These are phyloP conservation scores for Tremella yokohamensis DNA, from an alignment of 768 basidiomycete species.

Conservation along the genomic window DNA sequence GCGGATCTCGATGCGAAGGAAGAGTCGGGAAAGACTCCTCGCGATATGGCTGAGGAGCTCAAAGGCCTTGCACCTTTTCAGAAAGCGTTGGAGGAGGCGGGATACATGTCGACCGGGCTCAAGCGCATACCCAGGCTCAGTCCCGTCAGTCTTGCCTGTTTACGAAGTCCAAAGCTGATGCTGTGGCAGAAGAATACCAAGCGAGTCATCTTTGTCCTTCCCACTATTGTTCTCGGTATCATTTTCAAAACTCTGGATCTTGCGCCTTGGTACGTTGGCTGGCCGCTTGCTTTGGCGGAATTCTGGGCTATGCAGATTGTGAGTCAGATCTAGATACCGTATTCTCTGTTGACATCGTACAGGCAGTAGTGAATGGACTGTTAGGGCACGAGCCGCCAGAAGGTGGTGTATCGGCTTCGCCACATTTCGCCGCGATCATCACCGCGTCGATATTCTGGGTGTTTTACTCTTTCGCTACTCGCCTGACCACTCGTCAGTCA, in stretches of 20 bases:
- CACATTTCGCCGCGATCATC: conserved; percentile 92
- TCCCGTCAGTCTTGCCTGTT: neutral
- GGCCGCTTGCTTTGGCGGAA: conserved; percentile 75
- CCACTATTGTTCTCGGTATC: conserved; percentile 71
- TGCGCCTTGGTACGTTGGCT: conserved; percentile 84
- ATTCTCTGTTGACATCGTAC: neutral
- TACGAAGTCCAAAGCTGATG: neutral
- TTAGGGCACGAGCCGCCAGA: conserved; percentile 78
- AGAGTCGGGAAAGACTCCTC: conserved; percentile 75
- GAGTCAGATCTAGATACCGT: conserved; percentile 42
- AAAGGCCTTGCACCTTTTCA: conserved; percentile 89
- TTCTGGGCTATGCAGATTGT: conserved; percentile 95
- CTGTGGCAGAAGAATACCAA: conserved; percentile 68
- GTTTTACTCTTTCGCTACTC: conserved; percentile 71
- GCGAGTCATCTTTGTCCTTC: conserved; percentile 71
- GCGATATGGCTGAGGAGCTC: conserved; percentile 91
- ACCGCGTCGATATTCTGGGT: conserved; percentile 82
- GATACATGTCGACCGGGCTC: conserved; percentile 57
- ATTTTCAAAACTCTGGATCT: conserved; percentile 79
- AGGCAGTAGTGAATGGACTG: conserved; percentile 27
- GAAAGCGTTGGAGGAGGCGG: conserved; percentile 81
- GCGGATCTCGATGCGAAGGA: conserved; percentile 78
- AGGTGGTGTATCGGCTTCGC: conserved; percentile 77
- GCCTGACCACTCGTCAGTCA: conserved; percentile 57
- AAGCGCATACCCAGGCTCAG: conserved; percentile 63